A percentile compares a stretch with the other conserved stretches of the same genome.
phyloP scores from a whole-genome alignment of 2,329 filamentous ascomycete genomes.

The Xylaria sp. region DNA sequence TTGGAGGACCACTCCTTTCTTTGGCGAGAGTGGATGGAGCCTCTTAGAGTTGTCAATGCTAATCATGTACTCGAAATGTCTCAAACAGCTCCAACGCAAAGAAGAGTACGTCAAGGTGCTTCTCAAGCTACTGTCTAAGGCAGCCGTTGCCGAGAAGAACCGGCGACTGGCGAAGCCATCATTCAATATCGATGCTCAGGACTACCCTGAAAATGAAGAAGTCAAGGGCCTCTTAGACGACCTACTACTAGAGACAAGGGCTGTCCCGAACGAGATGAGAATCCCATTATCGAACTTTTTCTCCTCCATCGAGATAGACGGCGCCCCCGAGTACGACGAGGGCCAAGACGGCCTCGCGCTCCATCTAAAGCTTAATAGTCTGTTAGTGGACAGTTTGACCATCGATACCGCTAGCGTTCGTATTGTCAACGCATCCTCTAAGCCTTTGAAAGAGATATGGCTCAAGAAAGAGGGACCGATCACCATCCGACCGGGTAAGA shows the following conservation, averaged over 20 bases:
- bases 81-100: constrained; percentile 78
- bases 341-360: constrained; percentile 81
- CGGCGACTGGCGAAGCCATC: constrained; percentile 55
- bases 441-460: constrained; percentile 74
- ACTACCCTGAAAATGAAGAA: constrained; percentile 50
- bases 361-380: constrained; percentile 73
- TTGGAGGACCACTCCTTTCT: constrained; percentile 79
- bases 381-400: constrained; percentile 76
- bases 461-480: constrained; percentile 62
- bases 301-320: constrained; percentile 73
- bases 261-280: constrained; percentile 67
- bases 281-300: constrained; percentile 81
- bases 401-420: constrained; percentile 73
- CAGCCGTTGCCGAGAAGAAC: constrained; percentile 66
- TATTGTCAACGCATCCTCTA: constrained; percentile 66
- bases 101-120: constrained; percentile 84
- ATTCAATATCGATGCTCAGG: constrained; percentile 52
- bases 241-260: constrained; percentile 58
- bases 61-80: constrained; percentile 84
- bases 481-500: constrained; percentile 66
- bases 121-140: constrained; percentile 78
- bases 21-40: constrained; percentile 81
- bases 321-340: constrained; percentile 74
- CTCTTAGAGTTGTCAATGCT: constrained; percentile 85
- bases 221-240: constrained; percentile 62